Base-by-base conservation (phyloP, 257 asterid species). In the Solanum pennellii region DNA sequence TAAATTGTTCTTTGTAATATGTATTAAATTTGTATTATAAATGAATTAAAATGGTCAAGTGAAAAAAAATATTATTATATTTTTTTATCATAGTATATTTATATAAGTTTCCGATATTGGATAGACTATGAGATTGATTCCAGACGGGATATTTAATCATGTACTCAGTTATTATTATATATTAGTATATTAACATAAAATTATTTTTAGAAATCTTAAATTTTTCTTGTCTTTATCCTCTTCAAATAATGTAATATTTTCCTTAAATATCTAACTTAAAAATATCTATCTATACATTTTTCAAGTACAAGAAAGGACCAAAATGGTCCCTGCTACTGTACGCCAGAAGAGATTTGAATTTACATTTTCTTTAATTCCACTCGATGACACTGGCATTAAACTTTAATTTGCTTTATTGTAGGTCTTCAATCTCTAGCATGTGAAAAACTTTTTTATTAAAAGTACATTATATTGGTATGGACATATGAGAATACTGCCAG, bases 41-140 rank as follows among this genome's bases (percentile, higher is more conserved):
- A 33, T 33, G 4, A 33, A 33, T 33, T 3, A 33, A 33, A 33
- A 4, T 33, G 4, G 3, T 31, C 33, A 31, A 31, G 33, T 31
- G n/a, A 3, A 31, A 31, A 31, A 31, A 31, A 3, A 31, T 31
- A 31, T 31, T 31, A 31, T 31, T 31, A 31, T 33, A 33, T 33
- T 33, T 33, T 33, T 33, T 33, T 33, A 33, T 33, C 1, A 3
- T 0, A 33, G 1, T 33, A 33, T 33, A 33, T 33, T 33, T 33
- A 4, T 0, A 0, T 33, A 4, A 33, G 0, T 33, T 33, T 33
- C 5, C 35, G 35, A 0, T 33, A 33, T 33, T 4, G 35, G 5
- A 33, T 33, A 33, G 35, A 33, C 5, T 33, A 33, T 6, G 8
- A 27, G 74, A 29, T 27, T 68, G 74, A 5, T 68, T 68, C 18